A percentile compares a stretch with the other conserved stretches of the same genome.
Evolutionary conservation across 805 yeast species (phyloP).

Genomic region (Candida multigemmis): DNA sequence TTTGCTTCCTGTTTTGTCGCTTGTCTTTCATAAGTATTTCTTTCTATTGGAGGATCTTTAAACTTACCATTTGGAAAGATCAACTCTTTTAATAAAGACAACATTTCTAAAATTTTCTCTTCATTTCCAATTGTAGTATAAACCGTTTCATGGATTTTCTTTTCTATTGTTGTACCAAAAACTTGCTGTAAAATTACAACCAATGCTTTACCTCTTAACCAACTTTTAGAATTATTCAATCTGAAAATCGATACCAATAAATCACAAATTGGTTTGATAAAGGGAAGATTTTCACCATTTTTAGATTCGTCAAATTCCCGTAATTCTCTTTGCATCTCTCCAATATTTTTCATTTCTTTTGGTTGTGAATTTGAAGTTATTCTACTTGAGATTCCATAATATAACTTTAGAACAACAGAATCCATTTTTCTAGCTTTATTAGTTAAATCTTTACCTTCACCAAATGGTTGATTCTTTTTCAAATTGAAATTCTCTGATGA

Average conservation of each 20-base stretch:
- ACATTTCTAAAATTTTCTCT: conserved; percentile 32
- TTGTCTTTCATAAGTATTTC: conserved; percentile 44
- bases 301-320: conserved; percentile 38
- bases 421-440: conserved; percentile 13
- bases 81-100: conserved; percentile 11
- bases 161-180: conserved; percentile 82
- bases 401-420: conserved; percentile 23
- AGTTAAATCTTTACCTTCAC: conserved; percentile 7
- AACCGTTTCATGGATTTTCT: conserved; percentile 41
- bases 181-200: conserved; percentile 76
- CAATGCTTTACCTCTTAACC: conserved; percentile 82
- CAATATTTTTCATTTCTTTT: conserved; percentile 13
- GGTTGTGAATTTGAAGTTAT: conserved; percentile 2
- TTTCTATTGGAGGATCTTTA: conserved; percentile 32
- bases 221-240: conserved; percentile 51
- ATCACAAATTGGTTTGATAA: conserved; percentile 78
- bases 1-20: conserved; percentile 51
- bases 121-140: conserved; percentile 28
- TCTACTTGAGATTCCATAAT: conserved; percentile 15
- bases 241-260: conserved; percentile 63
- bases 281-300: conserved; percentile 12
- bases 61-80: conserved; percentile 41
- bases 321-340: conserved; percentile 48
- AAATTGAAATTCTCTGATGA: conserved; percentile 56
- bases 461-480: conserved; percentile 19